Evolutionary conservation across 2,329 filamentous ascomycete genomes (phyloP), one percentile per base, ranked within the genome.

Genomic region (Phialophora verrucosa): DNA sequence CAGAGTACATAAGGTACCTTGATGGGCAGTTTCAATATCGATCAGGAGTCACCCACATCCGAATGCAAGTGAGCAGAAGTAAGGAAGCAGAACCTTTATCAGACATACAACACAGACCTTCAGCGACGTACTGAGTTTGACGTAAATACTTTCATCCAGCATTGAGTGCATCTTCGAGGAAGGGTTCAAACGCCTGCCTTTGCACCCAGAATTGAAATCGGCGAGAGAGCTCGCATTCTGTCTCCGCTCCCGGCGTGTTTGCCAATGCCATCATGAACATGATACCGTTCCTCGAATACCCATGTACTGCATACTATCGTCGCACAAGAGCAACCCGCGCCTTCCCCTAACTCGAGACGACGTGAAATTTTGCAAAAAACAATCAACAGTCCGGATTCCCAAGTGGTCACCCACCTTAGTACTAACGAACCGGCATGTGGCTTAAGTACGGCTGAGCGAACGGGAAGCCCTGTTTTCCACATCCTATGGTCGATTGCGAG

Each of bases 391-490:
- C 38, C 14, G 38, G 38, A 42, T 42, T 42, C 38, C 38, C 14
- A 42, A 42, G 38, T 42, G 38, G 38, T 42, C 38, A 42, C 38
- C 38, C 38, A 42, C 38, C 38, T 42, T 42, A n/a, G 38, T 42
- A 42, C 38, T 42, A 42, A 42, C 38, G 14, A 6, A 42, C 38
- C 38, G 38, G 38, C 38, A 42, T 42, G 38, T 42, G 38, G 38
- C 38, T 42, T 42, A 42, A 42, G 38, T 42, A 42, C 38, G 38
- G 14, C 38, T 42, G 38, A 42, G 38, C 38, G 38, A 42, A 42
- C 38, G 38, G 38, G 38, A 42, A 42, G 38, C 14, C 38, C 38
- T 42, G 38, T 17, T 42, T 42, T 42, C 14, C 38, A 42, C 38
- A 42, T 42, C 38, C 38, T 42, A n/a, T 42, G 38, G 38, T 42